A percentile compares a stretch with the other conserved stretches of the same genome.
Evolutionary conservation across 23 red algal species (phyloP).

Genomic region (Gracilaria domingensis): DNA sequence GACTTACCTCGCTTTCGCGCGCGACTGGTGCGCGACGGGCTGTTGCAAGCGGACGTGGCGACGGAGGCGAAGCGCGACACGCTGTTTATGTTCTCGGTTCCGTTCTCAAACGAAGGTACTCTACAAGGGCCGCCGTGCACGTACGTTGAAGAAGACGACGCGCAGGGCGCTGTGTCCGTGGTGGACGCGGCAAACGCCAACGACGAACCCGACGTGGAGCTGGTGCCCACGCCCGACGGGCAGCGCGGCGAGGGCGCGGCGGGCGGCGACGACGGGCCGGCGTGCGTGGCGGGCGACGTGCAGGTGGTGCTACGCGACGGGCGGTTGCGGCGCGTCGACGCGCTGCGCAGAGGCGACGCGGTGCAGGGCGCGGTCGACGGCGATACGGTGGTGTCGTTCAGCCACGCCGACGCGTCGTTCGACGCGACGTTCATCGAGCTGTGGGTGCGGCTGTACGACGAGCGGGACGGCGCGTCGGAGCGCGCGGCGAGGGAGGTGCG

Average conservation of each 20-base stretch:
- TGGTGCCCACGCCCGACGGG: background rate
- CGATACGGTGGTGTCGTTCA: background rate
- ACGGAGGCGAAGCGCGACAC: background rate
- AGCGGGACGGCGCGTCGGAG: too few relatives aligned
- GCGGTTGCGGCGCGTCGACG: background rate
- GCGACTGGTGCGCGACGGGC: background rate
- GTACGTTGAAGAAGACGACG: background rate
- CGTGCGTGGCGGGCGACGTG: constrained; percentile 26
- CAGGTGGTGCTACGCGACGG: constrained; percentile 15
- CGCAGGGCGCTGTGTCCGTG: background rate
- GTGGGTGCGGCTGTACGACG: background rate
- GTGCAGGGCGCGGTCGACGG: background rate
- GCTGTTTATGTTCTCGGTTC: background rate
- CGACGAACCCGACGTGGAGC: background rate
- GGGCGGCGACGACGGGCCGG: constrained; percentile 8
- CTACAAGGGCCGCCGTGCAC: background rate
- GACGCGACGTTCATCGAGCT: background rate
- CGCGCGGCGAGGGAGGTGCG: too few relatives aligned
- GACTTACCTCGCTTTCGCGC: background rate
- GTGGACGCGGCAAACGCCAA: background rate
- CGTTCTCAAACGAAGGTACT: background rate
- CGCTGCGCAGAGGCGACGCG: constrained; percentile 5
- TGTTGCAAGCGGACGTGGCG: background rate
- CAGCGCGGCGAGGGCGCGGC: background rate
- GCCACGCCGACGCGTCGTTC: background rate